Conservation (phyloP, 768 basidiomycete genomes). For the Pisolithus albus region DNA sequence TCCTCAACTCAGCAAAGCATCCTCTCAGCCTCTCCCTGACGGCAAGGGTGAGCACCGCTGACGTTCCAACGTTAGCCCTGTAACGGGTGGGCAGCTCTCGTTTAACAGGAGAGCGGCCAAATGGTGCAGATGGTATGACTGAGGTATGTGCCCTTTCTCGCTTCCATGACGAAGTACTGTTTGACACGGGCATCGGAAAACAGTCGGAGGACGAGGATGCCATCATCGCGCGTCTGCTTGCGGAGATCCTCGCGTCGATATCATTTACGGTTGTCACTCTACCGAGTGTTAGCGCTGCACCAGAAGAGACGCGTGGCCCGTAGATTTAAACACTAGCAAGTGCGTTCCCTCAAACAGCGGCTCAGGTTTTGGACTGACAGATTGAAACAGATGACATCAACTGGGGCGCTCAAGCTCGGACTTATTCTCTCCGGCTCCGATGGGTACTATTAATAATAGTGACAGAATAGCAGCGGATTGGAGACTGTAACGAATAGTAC, state of each 20-base stretch:
- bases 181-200: not conserved
- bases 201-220: conserved; percentile 44
- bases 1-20: conserved; percentile 14
- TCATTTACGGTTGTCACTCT: conserved; percentile 26
- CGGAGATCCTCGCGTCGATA: conserved; percentile 30
- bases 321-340: conserved; percentile 18
- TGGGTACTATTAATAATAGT: too few relatives aligned
- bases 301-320: conserved; percentile 25
- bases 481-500: too few relatives aligned
- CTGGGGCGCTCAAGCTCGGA: conserved; percentile 8
- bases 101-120: conserved; percentile 21
- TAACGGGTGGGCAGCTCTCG: conserved; percentile 74
- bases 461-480: too few relatives aligned
- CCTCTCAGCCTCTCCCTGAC: conserved; percentile 29
- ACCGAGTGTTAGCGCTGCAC: conserved; percentile 25
- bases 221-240: conserved; percentile 25
- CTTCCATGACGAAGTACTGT: conserved; percentile 17
- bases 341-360: conserved; percentile 5
- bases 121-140: conserved; percentile 21
- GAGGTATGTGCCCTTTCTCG: conserved; percentile 26
- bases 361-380: conserved; percentile 13
- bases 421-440: too few relatives aligned
- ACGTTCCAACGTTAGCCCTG: conserved; percentile 65
- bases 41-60: conserved; percentile 77
- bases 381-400: conserved; percentile 15